These are phyloP conservation scores for Mycena indigotica DNA, from an alignment of 768 basidiomycete species.

Conservation along the genomic window DNA sequence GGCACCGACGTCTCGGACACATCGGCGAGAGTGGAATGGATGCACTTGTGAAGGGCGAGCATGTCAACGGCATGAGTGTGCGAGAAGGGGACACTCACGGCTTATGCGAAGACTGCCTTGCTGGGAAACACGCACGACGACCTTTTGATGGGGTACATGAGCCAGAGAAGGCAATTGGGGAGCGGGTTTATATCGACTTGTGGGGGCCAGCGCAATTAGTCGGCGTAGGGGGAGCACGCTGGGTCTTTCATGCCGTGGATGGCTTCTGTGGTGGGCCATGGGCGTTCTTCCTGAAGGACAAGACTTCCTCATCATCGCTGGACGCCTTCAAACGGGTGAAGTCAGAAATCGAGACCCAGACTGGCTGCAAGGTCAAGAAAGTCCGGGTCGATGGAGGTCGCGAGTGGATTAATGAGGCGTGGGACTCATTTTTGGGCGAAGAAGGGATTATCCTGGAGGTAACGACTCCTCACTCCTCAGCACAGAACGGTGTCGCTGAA, in stretches of 20 bases:
- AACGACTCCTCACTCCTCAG: conserved; percentile 31
- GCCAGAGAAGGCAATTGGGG: conserved; percentile 3
- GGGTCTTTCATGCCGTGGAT: conserved; percentile 3
- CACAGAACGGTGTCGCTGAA: conserved; percentile 36
- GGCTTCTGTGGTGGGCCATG: conserved; percentile 2
- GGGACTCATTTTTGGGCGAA: neutral
- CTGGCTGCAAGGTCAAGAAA: neutral
- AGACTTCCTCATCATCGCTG: neutral
- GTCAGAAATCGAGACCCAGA: conserved; percentile 7
- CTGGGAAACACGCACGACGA: conserved; percentile 3
- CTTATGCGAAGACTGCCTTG: conserved; percentile 9
- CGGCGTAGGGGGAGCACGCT: neutral
- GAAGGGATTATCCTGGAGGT: conserved; percentile 18
- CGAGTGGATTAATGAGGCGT: conserved; percentile 7
- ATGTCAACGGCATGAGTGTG: conserved; percentile 8
- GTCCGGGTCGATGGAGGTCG: conserved; percentile 4
- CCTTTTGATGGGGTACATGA: conserved; percentile 10
- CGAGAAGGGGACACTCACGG: neutral
- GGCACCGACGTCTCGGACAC: conserved; percentile 14
- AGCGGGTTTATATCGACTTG: conserved; percentile 9
- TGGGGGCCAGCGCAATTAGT: conserved; percentile 7
- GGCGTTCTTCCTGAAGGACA: conserved; percentile 1
- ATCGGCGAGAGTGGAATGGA: conserved; percentile 4
- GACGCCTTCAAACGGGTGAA: conserved; percentile 1
- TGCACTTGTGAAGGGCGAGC: neutral